phyloP scores from a whole-genome alignment of 176 grass and related monocot genomes.

The Zoysia pacifica region DNA sequence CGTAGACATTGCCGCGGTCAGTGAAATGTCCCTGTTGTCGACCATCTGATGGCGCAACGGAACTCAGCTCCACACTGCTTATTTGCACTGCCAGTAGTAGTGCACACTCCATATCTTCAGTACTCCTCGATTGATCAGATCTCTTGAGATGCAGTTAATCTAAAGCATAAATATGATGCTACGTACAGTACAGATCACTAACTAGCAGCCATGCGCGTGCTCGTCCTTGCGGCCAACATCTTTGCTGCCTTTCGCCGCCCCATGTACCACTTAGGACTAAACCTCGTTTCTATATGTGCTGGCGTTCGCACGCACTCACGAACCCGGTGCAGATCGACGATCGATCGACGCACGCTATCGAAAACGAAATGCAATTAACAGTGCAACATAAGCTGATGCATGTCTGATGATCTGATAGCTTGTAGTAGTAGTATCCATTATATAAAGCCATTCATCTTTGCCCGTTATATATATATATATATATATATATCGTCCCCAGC shows the following conservation, averaged over 20 bases:
- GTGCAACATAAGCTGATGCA: constrained; percentile 15
- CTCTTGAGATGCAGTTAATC: not conserved
- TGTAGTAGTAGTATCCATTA: not conserved
- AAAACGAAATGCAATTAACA: not conserved
- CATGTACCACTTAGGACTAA: constrained; percentile 30
- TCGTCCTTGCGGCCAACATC: not conserved
- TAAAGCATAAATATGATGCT: not conserved
- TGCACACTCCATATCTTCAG: not conserved
- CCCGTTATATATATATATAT: too few relatives aligned
- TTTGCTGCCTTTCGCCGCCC: constrained; percentile 20
- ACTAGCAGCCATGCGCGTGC: not conserved
- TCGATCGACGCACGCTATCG: not conserved
- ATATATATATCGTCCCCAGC: too few relatives aligned
- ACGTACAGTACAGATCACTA: not conserved
- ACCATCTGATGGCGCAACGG: not conserved
- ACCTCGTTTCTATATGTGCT: not conserved
- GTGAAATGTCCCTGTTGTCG: not conserved
- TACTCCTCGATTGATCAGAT: not conserved
- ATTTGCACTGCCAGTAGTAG: not conserved
- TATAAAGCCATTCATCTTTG: not conserved
- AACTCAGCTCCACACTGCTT: not conserved
- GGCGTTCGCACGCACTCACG: not conserved
- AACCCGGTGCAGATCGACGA: constrained; percentile 17
- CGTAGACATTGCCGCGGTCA: not conserved
- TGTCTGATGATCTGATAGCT: not conserved